Conservation (phyloP, 2,329 filamentous ascomycete genomes). For the Hypoxylon sp. region DNA sequence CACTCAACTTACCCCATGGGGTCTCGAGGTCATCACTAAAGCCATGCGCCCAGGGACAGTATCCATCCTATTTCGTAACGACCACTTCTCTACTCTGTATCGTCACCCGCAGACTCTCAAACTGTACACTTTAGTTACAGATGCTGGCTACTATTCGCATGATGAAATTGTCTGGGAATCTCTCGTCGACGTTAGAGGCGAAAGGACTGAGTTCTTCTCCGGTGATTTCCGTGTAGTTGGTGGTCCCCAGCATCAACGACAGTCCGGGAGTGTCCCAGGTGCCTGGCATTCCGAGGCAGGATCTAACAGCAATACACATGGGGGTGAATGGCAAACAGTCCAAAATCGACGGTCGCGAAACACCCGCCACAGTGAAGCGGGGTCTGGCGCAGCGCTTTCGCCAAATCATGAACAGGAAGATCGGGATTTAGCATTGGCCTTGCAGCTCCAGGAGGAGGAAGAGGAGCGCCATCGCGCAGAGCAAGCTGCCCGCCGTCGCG, state of each 20-base stretch:
- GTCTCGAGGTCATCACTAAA: slow-evolving; percentile 80
- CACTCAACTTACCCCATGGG: slow-evolving; percentile 88
- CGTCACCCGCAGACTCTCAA: slow-evolving; percentile 84
- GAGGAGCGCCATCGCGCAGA: slow-evolving; percentile 79
- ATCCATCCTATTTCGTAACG: slow-evolving; percentile 94
- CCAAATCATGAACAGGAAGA: slow-evolving; percentile 79
- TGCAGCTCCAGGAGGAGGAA: slow-evolving; percentile 96
- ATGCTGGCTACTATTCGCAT: slow-evolving; percentile 89
- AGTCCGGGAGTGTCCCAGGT: slow-evolving; percentile 32
- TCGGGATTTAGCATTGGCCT: slow-evolving; percentile 85
- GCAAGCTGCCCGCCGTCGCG: slow-evolving; percentile 73
- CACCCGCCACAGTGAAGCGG: slow-evolving; percentile 41
- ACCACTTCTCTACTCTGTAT: slow-evolving; percentile 96
- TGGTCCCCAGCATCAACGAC: slow-evolving; percentile 59
- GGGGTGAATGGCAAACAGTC: slow-evolving; percentile 70
- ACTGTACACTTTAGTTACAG: slow-evolving; percentile 89
- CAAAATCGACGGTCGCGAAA: slow-evolving; percentile 56
- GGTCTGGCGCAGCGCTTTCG: slow-evolving; percentile 53
- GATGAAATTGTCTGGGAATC: slow-evolving; percentile 98
- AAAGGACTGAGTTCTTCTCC: slow-evolving; percentile 85
- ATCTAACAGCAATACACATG: slow-evolving; percentile 47
- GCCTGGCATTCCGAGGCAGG: slow-evolving; percentile 43
- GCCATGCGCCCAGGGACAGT: slow-evolving; percentile 82
- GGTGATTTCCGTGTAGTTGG: slow-evolving; percentile 93
- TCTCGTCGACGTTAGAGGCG: slow-evolving; percentile 88